Base-by-base conservation (phyloP, 2,329 filamentous ascomycete genomes). In the Aspergillus tubingensis region DNA sequence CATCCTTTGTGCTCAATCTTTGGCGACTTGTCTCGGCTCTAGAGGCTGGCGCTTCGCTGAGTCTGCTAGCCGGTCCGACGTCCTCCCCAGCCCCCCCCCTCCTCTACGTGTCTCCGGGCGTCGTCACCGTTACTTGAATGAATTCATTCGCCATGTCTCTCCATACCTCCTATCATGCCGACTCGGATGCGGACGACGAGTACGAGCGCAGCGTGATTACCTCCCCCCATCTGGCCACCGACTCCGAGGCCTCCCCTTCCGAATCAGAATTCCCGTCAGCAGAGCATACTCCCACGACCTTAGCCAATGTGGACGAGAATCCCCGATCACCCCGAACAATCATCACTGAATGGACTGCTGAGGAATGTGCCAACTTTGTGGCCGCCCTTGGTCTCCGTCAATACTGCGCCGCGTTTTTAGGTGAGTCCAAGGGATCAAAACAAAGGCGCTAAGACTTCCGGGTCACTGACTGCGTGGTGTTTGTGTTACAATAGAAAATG, bases 291-390 rank as follows among this genome's bases (percentile, higher is more conserved):
- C 86, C 86, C 10, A 88, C 85, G 32, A 87, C 85, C 48, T 85
- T 83, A 66, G 83, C 81, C 54, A 78, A 83, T 64, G 74, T 79
- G 27, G 73, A 73, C 27, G 83, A 85, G 57, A 82, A 81, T 66
- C 80, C 79, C 65, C 78, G 76, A 57, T 83, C 82, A 52, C 85
- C 86, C 44, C 82, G 79, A 39, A 83, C 83, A 17, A 79, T 83
- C 60, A 85, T 88, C 54, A 81, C 80, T 21, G 81, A 86, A 67
- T 88, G 86, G 86, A 83, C 88, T 2, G 88, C 87, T 15, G 91
- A 96, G 61, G 92, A 98, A 78, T 93, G 91, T 77, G 92, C 92
- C 66, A 92, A 96, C 70, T 98, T 96, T 73, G 86, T 97, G 67
- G 85, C 87, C 58, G 88, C 87, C 62, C 85, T 96, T 70, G 91